Evolutionary conservation across 208 protist species (phyloP).

Genomic region (Blastocrithidia nonstop): DNA sequence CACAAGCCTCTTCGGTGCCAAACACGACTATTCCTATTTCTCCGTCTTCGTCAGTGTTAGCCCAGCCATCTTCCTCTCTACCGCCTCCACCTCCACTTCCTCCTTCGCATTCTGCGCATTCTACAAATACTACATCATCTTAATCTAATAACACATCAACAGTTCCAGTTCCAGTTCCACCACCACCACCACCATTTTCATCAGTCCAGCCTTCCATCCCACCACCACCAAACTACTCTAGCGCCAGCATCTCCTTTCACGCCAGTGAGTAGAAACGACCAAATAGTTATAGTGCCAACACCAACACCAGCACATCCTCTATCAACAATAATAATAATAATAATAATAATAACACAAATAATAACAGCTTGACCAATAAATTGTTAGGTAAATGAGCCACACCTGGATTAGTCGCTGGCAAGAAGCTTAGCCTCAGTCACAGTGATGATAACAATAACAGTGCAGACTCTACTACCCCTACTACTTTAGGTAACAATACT

Average conservation of each 20-base stretch:
- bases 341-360: slow-evolving; percentile 4
- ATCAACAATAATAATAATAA: slow-evolving; percentile 5
- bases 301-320: slow-evolving; percentile 1
- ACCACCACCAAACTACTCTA: too few species aligned
- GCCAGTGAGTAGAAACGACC: too few species aligned
- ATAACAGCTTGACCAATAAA: slow-evolving; percentile 10
- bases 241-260: too few species aligned
- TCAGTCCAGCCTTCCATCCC: too few species aligned
- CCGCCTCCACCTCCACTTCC: not conserved
- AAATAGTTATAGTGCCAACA: slow-evolving; percentile 1
- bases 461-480: too few species aligned
- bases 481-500: too few species aligned
- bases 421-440: too few species aligned
- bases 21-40: not conserved
- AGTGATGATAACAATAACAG: too few species aligned
- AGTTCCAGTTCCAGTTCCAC: not conserved
- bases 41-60: not conserved
- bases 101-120: not conserved
- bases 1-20: slow-evolving; percentile 1
- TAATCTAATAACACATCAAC: not conserved
- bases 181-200: too few species aligned
- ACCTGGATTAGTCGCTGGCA: too few species aligned
- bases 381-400: slow-evolving; percentile 5
- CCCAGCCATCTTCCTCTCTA: too few species aligned
- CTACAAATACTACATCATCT: not conserved